Base-by-base conservation (phyloP, 768 basidiomycete genomes). In the Podaxis sp. region DNA sequence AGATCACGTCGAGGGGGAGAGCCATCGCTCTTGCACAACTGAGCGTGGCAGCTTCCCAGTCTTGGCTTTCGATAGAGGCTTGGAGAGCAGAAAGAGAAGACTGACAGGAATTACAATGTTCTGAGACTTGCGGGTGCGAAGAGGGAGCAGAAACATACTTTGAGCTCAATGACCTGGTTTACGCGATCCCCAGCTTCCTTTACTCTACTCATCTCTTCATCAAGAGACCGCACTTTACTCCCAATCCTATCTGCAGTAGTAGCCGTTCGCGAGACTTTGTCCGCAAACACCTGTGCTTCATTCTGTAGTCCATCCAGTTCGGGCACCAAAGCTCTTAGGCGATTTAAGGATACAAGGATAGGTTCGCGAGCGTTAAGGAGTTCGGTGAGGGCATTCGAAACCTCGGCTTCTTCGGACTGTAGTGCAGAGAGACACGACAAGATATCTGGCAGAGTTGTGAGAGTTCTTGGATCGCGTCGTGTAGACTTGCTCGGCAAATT, bases 11-110 rank as follows among this genome's bases (percentile, higher is more conserved):
- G 6, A 76, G 70, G 1, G 95, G 90, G 13, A 97, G 78, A 0
- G 89, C 80, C 91, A 96, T 96, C 2, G 95, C 96, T 22, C 94
- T 81, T 36, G 92, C 87, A 74, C 96, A 96, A 70, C 94, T 90
- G 62, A 94, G 83, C 0, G 95, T 88, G 3, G 97, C 97, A 2
- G 91, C 85, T 73, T 99, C 97, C 97, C 97, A 99, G 70, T 99
- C 97, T 66, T 91, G 85, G 50, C 78, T 79, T 33, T 90, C 88
- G 33, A 98, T 95, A 1, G 96, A 89, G 0, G 84, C 84, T 84
- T 94, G 77, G 10, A 80, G 75, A 38, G 73, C 76, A 62, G 73
- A 64, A 26, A 82, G 68, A 13, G 78, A 82, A 10, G 77, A 74
- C 80, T 82, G 54, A 11, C 22, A 48, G 55, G 50, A 64, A 64